Base-by-base conservation (phyloP, 768 basidiomycete genomes). In the Boletales sp. region DNA sequence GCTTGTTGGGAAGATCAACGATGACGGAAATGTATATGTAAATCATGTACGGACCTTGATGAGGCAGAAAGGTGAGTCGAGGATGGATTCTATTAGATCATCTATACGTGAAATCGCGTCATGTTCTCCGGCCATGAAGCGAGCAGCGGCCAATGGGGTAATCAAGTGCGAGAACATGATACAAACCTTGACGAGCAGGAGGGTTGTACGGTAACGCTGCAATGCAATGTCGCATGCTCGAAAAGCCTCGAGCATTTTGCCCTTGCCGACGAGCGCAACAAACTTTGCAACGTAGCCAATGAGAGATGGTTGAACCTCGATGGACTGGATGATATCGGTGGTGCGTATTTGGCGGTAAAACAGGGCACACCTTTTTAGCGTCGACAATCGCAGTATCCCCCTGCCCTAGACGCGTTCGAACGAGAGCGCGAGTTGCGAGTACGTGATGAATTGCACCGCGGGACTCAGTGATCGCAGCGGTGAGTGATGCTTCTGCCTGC, bases 371-470 rank as follows among this genome's bases (percentile, higher is more conserved):
- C 41, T 43, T 6, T 15, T 57, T 17, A 1, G 56, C 55, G 18
- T 58, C 48, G 0, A 2, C 3, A 8, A 50, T 35, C 0, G 55
- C 57, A 10, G 0, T 15, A 6, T 48, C 43, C 57, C 51, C 50
- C 4, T 37, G 18, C n/a, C 12, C 2, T 18, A 57, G 28, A 9
- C 36, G 57, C 8, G 46, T 17, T 5, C 41, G 17, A 2, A 57
- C n/a, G 28, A 58, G 45, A 2, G 57, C 50, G 41, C 50, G 21
- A 30, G 30, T 37, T 6, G 55, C 51, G 11, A 58, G 21, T 4
- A 15, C 37, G 34, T 48, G 32, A 32, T 46, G 41, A 13, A 9
- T 19, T 10, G 25, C 2, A 19, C 28, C 7, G 5, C 10, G 17
- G 12, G 51, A 35, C 15, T 0, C 1, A 4, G 12, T 0, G 3